These are phyloP conservation scores for Capsicum chinense DNA, from an alignment of 257 asterid genomes.

Conservation along the genomic window DNA sequence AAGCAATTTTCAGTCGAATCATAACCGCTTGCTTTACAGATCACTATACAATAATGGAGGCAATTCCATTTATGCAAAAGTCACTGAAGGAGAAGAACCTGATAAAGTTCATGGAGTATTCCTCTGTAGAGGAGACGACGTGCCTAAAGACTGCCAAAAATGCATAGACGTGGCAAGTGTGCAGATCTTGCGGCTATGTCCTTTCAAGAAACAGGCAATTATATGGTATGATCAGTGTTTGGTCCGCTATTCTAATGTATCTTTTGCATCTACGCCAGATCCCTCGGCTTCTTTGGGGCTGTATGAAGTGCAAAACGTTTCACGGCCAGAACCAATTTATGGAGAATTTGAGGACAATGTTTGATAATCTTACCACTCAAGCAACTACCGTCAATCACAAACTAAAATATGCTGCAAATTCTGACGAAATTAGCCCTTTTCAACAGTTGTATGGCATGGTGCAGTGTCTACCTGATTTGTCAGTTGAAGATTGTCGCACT, in stretches of 20 bases:
- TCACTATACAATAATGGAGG: neutral
- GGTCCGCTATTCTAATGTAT: neutral
- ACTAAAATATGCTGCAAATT: neutral
- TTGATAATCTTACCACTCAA: neutral
- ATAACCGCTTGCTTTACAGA: neutral
- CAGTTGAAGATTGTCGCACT: neutral
- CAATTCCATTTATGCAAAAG: neutral
- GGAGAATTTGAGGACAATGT: neutral
- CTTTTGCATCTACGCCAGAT: neutral
- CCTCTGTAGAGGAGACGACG: conserved; percentile 8
- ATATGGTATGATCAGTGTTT: conserved; percentile 12
- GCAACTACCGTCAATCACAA: neutral
- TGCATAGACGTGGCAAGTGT: conserved; percentile 2
- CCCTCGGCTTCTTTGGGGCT: fast-evolving
- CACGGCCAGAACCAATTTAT: neutral
- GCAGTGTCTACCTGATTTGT: conserved; percentile 21
- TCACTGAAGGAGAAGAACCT: conserved; percentile 4
- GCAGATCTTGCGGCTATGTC: neutral
- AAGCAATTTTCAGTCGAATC: neutral
- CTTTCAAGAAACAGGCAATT: neutral
- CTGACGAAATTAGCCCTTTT: neutral
- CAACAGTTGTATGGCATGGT: neutral
- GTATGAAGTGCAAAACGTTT: neutral
- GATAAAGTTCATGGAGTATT: neutral
- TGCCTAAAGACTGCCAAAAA: neutral